These are phyloP conservation scores for Kwoniella mangroviensis DNA, from an alignment of 768 basidiomycete species.

Conservation along the genomic window DNA sequence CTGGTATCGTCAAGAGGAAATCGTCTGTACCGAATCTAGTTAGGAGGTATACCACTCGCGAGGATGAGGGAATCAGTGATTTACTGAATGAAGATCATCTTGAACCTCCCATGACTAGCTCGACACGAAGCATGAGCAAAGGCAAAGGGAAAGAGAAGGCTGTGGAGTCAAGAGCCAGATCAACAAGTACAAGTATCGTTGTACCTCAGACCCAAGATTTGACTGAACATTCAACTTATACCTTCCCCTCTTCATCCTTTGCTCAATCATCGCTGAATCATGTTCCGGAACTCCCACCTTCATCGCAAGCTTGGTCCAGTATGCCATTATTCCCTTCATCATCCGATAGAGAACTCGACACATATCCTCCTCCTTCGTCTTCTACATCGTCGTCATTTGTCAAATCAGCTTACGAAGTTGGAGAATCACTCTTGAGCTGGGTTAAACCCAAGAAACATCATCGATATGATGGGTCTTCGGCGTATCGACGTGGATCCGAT, in stretches of 20 bases:
- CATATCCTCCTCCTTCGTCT: not conserved
- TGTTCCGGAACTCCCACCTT: not conserved
- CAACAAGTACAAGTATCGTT: constrained; percentile 49
- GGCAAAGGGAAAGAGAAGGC: constrained; percentile 22
- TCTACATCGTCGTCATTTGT: constrained; percentile 18
- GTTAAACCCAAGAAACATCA: constrained; percentile 11
- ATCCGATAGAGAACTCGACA: not conserved
- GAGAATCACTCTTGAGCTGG: constrained; percentile 34
- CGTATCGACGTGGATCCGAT: constrained; percentile 21
- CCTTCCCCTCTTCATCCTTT: constrained; percentile 10
- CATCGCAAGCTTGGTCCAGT: constrained; percentile 5
- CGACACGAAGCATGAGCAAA: constrained; percentile 1
- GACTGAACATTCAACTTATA: constrained; percentile 21
- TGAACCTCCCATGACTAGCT: not conserved
- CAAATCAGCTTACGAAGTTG: constrained; percentile 36
- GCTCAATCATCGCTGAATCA: constrained; percentile 3
- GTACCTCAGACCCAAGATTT: constrained; percentile 22
- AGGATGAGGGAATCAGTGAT: constrained; percentile 11
- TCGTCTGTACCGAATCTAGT: constrained; percentile 39
- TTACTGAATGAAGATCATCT: constrained; percentile 14
- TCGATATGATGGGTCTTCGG: not conserved
- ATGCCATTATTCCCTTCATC: constrained; percentile 7
- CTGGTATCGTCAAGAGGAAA: constrained; percentile 28
- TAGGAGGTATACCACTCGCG: constrained; percentile 16
- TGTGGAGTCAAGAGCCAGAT: constrained; percentile 38